Evolutionary conservation across 164 flowering plant genomes (phyloP).

Genomic region (Stephania cephalantha): DNA sequence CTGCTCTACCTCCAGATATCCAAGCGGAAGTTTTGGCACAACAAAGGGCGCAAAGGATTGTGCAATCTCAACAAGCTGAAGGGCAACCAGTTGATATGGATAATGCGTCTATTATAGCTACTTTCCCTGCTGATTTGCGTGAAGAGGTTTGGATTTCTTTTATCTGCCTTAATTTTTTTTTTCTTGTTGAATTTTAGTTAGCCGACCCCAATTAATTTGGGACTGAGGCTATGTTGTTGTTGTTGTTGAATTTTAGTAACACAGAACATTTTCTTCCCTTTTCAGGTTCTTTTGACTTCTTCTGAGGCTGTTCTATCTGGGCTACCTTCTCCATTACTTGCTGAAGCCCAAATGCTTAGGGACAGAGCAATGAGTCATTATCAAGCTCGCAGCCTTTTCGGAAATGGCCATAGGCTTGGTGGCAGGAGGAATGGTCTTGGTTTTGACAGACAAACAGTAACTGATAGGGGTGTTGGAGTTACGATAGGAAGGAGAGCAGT

Average conservation of each 20-base stretch:
- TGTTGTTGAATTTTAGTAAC: slow-evolving; percentile 8
- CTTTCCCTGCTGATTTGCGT: slow-evolving; percentile 93
- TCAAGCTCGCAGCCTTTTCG: slow-evolving; percentile 84
- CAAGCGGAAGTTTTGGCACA: slow-evolving; percentile 97
- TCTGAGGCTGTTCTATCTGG: slow-evolving; percentile 89
- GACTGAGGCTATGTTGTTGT: background rate
- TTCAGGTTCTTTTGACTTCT: slow-evolving; percentile 87
- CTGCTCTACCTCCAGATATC: slow-evolving; percentile 96
- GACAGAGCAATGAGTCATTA: slow-evolving; percentile 94
- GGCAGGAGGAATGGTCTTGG: slow-evolving; percentile 61
- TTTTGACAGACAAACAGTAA: slow-evolving; percentile 67
- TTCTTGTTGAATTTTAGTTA: background rate
- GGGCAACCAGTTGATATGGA: slow-evolving; percentile 99
- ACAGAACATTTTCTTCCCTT: slow-evolving; percentile 2
- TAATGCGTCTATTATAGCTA: slow-evolving; percentile 93
- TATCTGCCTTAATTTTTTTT: background rate
- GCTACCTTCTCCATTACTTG: slow-evolving; percentile 80
- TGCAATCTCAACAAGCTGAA: slow-evolving; percentile 63
- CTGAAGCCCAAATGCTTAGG: slow-evolving; percentile 95
- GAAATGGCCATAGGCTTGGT: slow-evolving; percentile 58
- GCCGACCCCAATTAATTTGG: no score
- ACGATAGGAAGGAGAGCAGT: slow-evolving; percentile 57
- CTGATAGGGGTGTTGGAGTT: slow-evolving; percentile 88
- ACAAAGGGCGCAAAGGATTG: slow-evolving; percentile 76
- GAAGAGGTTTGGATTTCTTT: slow-evolving; percentile 61